Evolutionary conservation across 2,329 filamentous ascomycete genomes (phyloP), one percentile per base, ranked within the genome.

Genomic region (Huntiella moniliformis): DNA sequence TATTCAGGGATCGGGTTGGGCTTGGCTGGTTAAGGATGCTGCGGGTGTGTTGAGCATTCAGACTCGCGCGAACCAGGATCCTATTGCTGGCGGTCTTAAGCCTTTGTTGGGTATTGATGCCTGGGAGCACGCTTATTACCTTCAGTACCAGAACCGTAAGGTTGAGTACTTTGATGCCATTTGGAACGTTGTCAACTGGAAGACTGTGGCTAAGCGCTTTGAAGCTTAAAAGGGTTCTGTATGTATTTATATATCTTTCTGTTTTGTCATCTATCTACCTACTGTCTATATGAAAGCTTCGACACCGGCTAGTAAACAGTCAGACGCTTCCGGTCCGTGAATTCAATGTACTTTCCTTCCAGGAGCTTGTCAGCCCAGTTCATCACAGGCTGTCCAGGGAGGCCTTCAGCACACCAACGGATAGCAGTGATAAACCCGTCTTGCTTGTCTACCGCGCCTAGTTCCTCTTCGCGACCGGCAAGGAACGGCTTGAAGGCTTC

Each of bases 111-210:
- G 87, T 48, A 80, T 95, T 57, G 87, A 95, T 67, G 87, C 86
- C 46, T 94, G 86, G 86, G 86, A 94, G 71, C 86, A 94, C 65
- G 86, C 86, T 44, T 93, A 92, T 70, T 92, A 93, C 67, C 71
- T 94, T 51, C 84, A 94, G 68, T 94, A 94, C 67, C 74, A 94
- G 75, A 94, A 94, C 72, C 79, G 85, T 64, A 94, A 94, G 77
- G 86, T 81, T 48, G 86, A 94, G 68, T 94, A 94, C 71, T 94
- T 94, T 65, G 74, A 74, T 56, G 84, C 84, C 49, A 81, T 94
- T 61, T 94, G 87, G 87, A 83, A 93, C 55, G 86, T 94, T 42
- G 69, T 94, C 63, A 94, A 94, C 77, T 95, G 87, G 87, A 85
- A 86, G 74, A 75, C 81, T 31, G 87, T 85, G 38, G 78, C 82